Base-by-base conservation (phyloP, 176 grass and related monocot species). In the Dendrocalamus sinicus region DNA sequence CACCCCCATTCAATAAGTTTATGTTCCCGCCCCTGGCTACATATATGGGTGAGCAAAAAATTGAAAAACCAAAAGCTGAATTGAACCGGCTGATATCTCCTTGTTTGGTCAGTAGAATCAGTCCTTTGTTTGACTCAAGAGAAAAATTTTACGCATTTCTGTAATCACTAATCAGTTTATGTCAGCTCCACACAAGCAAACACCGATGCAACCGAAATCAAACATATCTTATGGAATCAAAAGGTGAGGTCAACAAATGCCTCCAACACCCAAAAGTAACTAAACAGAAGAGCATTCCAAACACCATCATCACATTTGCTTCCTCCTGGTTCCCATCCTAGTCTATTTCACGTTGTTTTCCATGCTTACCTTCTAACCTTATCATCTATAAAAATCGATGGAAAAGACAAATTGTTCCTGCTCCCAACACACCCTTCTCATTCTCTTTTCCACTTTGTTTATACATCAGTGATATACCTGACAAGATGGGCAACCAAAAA, bases 131-230 rank as follows among this genome's bases (percentile, higher is more conserved):
- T 1, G 0, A 84, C 44, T 65, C n/a, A 46, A 73, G n/a, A 23
- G 59, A 23, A 78, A 40, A 24, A 15, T 4, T 6, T 60, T 60
- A 60, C 22, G 6, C 13, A 26, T 32, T 39, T 24, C 1, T 41
- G 32, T 17, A 14, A 53, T 86, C 68, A 65, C 22, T 17, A 14
- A 53, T 86, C 68, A 65, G 32, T 73, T 86, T 72, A 12, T 44
- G 30, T 26, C 58, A 55, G 60, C 44, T 61, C 1, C 47, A 72
- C 65, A 84, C 46, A 26, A 23, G 24, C 57, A 78, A 37, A 79
- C 26, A 57, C 8, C 2, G 24, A 79, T 58, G 76, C 22, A 35
- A 60, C 47, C 6, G 57, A 67, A 77, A 81, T 67, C 8, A 67
- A 28, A 23, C 3, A 58, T 7, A 47, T 32, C 47, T 32, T 24